Conservation (phyloP, 2,329 filamentous ascomycete species). For the Fusarium sp. region DNA sequence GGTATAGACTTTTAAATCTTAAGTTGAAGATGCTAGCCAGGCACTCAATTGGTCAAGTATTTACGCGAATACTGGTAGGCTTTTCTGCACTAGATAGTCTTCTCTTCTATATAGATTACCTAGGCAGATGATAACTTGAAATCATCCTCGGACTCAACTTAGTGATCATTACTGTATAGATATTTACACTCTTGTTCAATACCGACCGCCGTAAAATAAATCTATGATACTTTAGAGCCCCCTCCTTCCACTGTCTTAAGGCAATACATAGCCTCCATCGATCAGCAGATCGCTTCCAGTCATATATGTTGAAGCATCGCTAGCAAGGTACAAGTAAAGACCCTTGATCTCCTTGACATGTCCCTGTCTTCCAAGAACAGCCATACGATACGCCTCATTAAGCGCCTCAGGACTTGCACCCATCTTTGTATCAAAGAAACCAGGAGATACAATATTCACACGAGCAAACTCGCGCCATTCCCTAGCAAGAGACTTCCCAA, state of each 20-base stretch:
- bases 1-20: too few relatives aligned
- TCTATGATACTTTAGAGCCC: background rate
- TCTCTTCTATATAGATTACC: too few relatives aligned
- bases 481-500: conserved; percentile 62
- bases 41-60: too few relatives aligned
- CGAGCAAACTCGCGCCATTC: conserved; percentile 66
- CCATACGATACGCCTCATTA: conserved; percentile 61
- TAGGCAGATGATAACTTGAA: background rate
- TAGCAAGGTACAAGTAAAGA: conserved; percentile 62
- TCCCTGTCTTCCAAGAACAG: conserved; percentile 63
- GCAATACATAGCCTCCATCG: conserved; percentile 29
- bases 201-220: background rate
- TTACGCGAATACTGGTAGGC: background rate
- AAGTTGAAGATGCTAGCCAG: too few relatives aligned
- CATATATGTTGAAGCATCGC: conserved; percentile 51
- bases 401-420: conserved; percentile 54
- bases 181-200: background rate
- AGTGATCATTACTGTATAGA: too few relatives aligned
- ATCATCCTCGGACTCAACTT: background rate
- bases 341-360: conserved; percentile 74
- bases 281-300: conserved; percentile 29
- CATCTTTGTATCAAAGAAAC: conserved; percentile 63
- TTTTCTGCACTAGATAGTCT: background rate
- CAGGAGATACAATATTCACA: conserved; percentile 59
- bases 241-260: background rate